Conservation (phyloP, 2,329 filamentous ascomycete species). For the Colletotrichum viniferum region DNA sequence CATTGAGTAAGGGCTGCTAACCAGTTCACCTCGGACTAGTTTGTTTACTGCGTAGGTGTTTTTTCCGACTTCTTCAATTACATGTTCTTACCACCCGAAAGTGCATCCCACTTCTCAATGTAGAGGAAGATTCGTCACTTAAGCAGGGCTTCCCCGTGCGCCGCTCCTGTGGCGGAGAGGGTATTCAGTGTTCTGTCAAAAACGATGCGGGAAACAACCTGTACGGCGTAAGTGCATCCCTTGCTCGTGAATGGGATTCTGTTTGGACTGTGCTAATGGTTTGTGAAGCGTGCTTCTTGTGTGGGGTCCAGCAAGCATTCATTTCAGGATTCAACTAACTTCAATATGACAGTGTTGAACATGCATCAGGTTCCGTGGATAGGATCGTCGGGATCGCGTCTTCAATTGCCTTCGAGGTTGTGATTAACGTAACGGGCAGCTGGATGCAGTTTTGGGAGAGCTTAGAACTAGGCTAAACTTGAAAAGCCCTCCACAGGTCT, state of each 20-base stretch:
- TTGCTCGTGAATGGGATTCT: background rate
- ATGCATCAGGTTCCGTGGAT: background rate
- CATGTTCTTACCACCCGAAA: background rate
- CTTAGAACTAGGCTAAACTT: background rate
- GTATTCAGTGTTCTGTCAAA: background rate
- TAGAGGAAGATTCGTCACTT: background rate
- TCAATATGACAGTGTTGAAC: background rate
- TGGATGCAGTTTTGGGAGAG: background rate
- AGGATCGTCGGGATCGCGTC: background rate
- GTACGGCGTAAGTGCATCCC: background rate
- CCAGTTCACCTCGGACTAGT: background rate
- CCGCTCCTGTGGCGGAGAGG: background rate
- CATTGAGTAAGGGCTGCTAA: background rate
- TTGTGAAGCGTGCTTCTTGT: background rate
- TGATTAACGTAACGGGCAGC: background rate
- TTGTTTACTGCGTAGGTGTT: background rate
- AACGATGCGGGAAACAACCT: background rate
- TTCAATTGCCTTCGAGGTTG: background rate
- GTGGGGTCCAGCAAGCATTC: background rate
- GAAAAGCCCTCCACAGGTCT: background rate
- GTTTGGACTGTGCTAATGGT: background rate
- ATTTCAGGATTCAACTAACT: background rate
- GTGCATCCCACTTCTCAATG: background rate
- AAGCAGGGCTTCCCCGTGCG: background rate
- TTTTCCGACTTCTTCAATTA: background rate